phyloP scores from a whole-genome alignment of 208 protist genomes.

The Trypanosoma platydactyli region DNA sequence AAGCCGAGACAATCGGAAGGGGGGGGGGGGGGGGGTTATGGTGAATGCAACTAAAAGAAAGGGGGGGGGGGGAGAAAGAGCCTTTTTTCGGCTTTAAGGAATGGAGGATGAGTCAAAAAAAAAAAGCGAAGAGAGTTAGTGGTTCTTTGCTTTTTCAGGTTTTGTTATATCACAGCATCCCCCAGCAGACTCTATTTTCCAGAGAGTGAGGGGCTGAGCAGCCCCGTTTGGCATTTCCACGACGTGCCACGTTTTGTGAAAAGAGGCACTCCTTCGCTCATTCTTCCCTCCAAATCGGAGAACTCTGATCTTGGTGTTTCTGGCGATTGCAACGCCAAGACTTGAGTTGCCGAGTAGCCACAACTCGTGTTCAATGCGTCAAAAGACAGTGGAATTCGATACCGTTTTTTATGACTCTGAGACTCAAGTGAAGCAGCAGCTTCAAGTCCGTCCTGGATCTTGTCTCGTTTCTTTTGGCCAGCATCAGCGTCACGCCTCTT shows the following conservation, averaged over 20 bases:
- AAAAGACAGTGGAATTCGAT: not conserved
- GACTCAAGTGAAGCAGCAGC: no score
- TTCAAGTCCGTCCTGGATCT: not conserved
- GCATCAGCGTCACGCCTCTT: not conserved
- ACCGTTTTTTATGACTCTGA: no score
- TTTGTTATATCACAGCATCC: no score
- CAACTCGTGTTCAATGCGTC: not conserved
- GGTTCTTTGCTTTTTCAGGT: no score
- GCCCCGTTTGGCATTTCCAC: not conserved
- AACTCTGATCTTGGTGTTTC: not conserved
- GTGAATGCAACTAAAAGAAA: no score
- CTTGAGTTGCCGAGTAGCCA: not conserved
- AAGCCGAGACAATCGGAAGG: no score
- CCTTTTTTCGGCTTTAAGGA: no score
- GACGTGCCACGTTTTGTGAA: not conserved
- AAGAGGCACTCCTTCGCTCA: not conserved
- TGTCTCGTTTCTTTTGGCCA: not conserved
- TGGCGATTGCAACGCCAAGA: not conserved
- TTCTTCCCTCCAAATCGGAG: not conserved
- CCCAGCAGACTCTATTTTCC: not conserved
- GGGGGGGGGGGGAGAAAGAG: no score
- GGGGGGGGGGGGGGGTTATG: no score
- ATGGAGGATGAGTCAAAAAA: no score
- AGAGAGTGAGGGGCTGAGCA: slow-evolving; percentile 13
- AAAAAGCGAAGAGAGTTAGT: no score